Evolutionary conservation across 1,284 basidiomycete species (phyloP).

Genomic region (Athelia sp.): DNA sequence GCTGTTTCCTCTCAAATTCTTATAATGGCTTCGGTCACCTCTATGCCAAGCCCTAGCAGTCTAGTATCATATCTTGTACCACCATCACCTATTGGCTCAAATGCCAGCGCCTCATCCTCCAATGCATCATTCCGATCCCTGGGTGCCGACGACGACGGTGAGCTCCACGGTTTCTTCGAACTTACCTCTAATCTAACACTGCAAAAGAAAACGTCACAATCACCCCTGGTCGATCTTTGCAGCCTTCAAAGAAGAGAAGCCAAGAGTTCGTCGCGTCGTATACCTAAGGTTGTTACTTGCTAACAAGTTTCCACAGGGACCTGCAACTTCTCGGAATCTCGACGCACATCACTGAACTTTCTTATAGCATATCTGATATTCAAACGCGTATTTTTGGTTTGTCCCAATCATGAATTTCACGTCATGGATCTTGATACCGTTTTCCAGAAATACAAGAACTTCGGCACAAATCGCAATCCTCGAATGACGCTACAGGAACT

Average conservation of each 20-base stretch:
- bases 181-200: constrained; percentile 2
- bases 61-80: neutral
- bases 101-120: neutral
- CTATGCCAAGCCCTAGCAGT: neutral
- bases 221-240: constrained; percentile 43
- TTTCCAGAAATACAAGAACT: constrained; percentile 76
- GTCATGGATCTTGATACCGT: constrained; percentile 1
- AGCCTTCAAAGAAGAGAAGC: constrained; percentile 42
- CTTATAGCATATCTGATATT: constrained; percentile 78
- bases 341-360: constrained; percentile 79
- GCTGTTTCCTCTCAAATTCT: constrained; percentile 15
- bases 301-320: constrained; percentile 40
- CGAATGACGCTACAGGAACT: constrained; percentile 50
- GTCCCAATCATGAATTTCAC: constrained; percentile 14
- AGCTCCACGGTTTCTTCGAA: constrained; percentile 17
- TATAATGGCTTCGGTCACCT: neutral
- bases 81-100: neutral
- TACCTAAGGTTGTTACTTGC: constrained; percentile 9
- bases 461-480: constrained; percentile 70
- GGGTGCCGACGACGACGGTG: constrained; percentile 52
- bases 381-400: constrained; percentile 83
- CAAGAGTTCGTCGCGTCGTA: constrained; percentile 29
- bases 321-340: constrained; percentile 70
- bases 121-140: constrained; percentile 16
- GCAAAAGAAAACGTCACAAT: constrained; percentile 63